These are phyloP conservation scores for Tremella mesenterica DNA, from an alignment of 768 basidiomycete species.

Conservation along the genomic window DNA sequence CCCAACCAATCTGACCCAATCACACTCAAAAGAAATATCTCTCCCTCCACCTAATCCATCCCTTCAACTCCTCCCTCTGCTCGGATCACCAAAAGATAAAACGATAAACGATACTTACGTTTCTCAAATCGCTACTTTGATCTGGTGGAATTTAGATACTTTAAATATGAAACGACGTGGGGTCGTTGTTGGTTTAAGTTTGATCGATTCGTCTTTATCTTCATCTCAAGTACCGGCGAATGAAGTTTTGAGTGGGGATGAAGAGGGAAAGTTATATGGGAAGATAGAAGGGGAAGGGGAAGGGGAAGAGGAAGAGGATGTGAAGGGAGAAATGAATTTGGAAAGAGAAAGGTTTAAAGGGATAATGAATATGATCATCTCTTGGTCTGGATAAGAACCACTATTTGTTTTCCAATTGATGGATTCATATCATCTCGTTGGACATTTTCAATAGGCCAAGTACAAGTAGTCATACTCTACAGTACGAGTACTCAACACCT, in stretches of 20 bases:
- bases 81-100: constrained; percentile 66
- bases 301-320: constrained; percentile 29
- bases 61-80: constrained; percentile 64
- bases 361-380: constrained; percentile 48
- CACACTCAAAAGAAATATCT: constrained; percentile 9
- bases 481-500: no score
- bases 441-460: no score
- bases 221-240: no score
- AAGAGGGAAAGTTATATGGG: background rate
- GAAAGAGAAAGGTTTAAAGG: constrained; percentile 48
- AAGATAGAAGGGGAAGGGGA: background rate
- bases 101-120: constrained; percentile 72
- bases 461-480: no score
- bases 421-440: background rate
- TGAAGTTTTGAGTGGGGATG: no score
- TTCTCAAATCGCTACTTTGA: constrained; percentile 73
- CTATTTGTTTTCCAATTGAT: background rate
- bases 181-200: constrained; percentile 67
- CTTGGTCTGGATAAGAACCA: constrained; percentile 23
- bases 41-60: constrained; percentile 49
- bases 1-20: no score
- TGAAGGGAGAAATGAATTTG: constrained; percentile 10
- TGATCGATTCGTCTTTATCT: no score
- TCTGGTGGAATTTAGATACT: constrained; percentile 56
- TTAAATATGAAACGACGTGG: constrained; percentile 50